Evolutionary conservation across 225 moss, liverwort and hornwort species (phyloP).

Genomic region (Physcomitrium patens): DNA sequence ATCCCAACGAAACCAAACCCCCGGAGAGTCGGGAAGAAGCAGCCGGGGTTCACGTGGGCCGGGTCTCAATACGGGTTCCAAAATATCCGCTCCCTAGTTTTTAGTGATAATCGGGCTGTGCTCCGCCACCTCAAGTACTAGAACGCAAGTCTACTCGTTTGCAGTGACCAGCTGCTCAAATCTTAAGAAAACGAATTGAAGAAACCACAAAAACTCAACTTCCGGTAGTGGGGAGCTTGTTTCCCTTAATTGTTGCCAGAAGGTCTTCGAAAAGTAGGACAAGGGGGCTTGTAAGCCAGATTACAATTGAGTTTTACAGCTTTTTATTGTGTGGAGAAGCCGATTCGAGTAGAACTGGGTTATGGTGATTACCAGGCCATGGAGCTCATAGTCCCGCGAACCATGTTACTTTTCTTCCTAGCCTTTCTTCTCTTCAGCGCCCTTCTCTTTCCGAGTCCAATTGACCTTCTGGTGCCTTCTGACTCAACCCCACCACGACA

Average conservation of each 20-base stretch:
- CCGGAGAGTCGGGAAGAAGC: neutral
- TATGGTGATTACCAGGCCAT: neutral
- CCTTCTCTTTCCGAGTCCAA: neutral
- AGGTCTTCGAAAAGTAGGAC: neutral
- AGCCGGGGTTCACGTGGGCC: neutral
- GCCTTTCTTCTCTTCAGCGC: constrained; percentile 15
- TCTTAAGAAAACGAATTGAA: neutral
- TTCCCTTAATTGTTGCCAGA: neutral
- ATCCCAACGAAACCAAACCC: neutral
- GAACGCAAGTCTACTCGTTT: neutral
- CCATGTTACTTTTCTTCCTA: neutral
- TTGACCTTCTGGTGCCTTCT: neutral
- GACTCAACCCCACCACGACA: neutral
- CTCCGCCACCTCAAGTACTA: neutral
- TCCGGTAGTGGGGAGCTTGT: neutral
- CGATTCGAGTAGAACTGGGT: no score
- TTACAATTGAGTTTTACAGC: neutral
- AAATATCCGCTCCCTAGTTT: neutral
- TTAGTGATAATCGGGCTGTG: neutral
- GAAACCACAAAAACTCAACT: neutral
- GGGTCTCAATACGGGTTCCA: constrained; percentile 1
- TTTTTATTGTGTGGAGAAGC: neutral
- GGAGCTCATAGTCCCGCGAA: constrained; percentile 19
- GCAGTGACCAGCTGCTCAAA: neutral
- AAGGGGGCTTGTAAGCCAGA: neutral